Conservation (phyloP, 2,329 filamentous ascomycete genomes). For the Pseudogymnoascus pannorum region DNA sequence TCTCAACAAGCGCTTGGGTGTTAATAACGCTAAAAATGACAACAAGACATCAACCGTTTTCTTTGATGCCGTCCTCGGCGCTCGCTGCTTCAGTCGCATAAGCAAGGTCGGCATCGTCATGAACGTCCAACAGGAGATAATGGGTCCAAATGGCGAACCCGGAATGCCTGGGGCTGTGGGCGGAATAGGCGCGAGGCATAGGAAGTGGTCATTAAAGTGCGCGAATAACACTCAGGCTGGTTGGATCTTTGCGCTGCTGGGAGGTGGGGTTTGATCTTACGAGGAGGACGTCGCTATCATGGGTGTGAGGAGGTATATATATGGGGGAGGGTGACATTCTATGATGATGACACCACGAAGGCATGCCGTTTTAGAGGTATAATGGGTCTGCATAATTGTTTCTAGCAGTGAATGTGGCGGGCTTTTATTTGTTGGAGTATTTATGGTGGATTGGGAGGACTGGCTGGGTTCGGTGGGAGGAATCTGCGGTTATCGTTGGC, state of each 20-base stretch:
- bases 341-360: constrained; percentile 5
- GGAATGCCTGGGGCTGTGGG: constrained; percentile 21
- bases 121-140: constrained; percentile 25
- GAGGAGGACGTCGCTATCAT: neutral
- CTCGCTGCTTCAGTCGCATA: constrained; percentile 19
- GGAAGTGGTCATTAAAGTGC: constrained; percentile 75
- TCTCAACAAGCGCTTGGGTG: neutral
- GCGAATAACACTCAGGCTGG: constrained; percentile 32
- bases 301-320: neutral
- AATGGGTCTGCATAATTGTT: constrained; percentile 2
- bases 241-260: constrained; percentile 23
- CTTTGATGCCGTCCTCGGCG: constrained; percentile 73
- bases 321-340: neutral
- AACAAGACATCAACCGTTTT: constrained; percentile 45
- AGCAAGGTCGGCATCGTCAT: constrained; percentile 21
- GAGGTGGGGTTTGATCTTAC: constrained; percentile 10
- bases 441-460: neutral
- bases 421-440: constrained; percentile 5
- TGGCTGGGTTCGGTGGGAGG: neutral
- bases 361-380: constrained; percentile 8
- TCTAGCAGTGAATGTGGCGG: constrained; percentile 7
- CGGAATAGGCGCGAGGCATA: constrained; percentile 70
- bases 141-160: constrained; percentile 22
- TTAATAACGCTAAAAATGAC: neutral
- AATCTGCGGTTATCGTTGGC: neutral